Conservation (phyloP, 2,329 filamentous ascomycete genomes). For the Rhinocladiella mackenziei region DNA sequence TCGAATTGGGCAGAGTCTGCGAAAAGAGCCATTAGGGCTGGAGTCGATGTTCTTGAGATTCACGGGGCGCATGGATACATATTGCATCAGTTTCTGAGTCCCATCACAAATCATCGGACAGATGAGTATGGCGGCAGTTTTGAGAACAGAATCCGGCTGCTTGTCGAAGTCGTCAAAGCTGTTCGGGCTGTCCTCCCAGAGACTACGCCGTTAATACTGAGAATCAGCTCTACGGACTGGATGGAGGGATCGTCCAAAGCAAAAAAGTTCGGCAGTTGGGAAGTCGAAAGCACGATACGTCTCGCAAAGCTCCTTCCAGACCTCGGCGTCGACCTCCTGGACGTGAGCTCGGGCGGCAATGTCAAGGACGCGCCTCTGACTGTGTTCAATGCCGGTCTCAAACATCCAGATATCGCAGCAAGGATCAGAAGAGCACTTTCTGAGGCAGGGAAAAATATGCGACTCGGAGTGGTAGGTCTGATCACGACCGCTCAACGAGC, state of each 20-base stretch:
- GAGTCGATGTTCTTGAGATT: slow-evolving; percentile 73
- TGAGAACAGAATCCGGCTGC: slow-evolving; percentile 53
- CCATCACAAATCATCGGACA: slow-evolving; percentile 42
- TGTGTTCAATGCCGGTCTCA: background rate
- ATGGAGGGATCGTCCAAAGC: slow-evolving; percentile 31
- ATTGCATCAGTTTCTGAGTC: slow-evolving; percentile 43
- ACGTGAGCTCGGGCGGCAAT: slow-evolving; percentile 14
- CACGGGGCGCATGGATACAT: slow-evolving; percentile 78
- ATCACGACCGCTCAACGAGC: background rate
- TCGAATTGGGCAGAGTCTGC: slow-evolving; percentile 38
- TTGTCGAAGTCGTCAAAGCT: slow-evolving; percentile 42
- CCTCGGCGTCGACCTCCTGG: slow-evolving; percentile 19
- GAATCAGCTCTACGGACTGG: slow-evolving; percentile 49
- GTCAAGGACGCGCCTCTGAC: background rate
- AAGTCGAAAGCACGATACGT: slow-evolving; percentile 19
- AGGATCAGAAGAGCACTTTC: background rate
- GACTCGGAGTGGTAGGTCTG: background rate
- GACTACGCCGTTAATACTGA: slow-evolving; percentile 41
- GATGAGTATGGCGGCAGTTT: slow-evolving; percentile 51
- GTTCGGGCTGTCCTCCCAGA: slow-evolving; percentile 33
- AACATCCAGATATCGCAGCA: background rate
- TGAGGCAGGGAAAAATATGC: background rate
- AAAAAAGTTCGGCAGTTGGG: slow-evolving; percentile 1
- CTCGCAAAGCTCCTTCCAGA: slow-evolving; percentile 16
- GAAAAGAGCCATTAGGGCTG: slow-evolving; percentile 60